phyloP scores from a whole-genome alignment of 1,139 yeast genomes.

The Suhomyces bribrorum region DNA sequence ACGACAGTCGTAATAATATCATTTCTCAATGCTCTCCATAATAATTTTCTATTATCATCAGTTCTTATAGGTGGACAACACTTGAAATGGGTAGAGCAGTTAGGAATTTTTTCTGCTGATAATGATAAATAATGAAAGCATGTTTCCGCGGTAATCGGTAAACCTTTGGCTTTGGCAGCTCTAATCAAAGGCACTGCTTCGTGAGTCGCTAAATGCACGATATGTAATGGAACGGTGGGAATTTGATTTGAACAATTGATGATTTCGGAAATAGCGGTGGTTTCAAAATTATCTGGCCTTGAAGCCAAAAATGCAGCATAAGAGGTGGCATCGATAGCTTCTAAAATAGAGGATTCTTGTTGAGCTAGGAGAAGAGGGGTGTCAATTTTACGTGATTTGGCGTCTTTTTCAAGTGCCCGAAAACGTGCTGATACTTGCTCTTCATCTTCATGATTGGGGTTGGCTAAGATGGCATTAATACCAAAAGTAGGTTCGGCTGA shows the following conservation, averaged over 20 bases:
- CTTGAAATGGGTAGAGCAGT: conserved; percentile 78
- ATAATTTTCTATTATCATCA: conserved; percentile 61
- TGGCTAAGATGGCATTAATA: conserved; percentile 48
- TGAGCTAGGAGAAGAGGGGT: conserved; percentile 53
- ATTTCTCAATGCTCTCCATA: conserved; percentile 75
- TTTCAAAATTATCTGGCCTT: conserved; percentile 85
- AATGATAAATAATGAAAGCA: conserved; percentile 88
- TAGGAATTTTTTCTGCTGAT: conserved; percentile 72
- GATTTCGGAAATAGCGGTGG: conserved; percentile 75
- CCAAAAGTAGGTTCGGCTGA: conserved; percentile 62
- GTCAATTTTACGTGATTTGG: conserved; percentile 11
- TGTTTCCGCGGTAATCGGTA: conserved; percentile 80
- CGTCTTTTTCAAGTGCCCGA: conserved; percentile 15
- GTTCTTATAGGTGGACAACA: conserved; percentile 94
- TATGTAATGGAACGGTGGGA: conserved; percentile 76
- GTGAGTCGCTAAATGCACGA: conserved; percentile 86
- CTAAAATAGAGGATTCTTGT: conserved; percentile 42
- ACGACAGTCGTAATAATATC: conserved; percentile 82
- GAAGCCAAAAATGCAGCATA: conserved; percentile 79
- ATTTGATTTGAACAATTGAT: conserved; percentile 58
- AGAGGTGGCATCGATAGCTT: conserved; percentile 59
- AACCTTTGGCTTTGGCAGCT: conserved; percentile 59
- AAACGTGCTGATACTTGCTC: conserved; percentile 19
- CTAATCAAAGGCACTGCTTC: conserved; percentile 73
- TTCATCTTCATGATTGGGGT: conserved; percentile 21